Percentiles rank a stretch among this genome's conserved stretches.
phyloP scores from a whole-genome alignment of 495 filamentous ascomycete genomes.

The Aspergillus baeticus region DNA sequence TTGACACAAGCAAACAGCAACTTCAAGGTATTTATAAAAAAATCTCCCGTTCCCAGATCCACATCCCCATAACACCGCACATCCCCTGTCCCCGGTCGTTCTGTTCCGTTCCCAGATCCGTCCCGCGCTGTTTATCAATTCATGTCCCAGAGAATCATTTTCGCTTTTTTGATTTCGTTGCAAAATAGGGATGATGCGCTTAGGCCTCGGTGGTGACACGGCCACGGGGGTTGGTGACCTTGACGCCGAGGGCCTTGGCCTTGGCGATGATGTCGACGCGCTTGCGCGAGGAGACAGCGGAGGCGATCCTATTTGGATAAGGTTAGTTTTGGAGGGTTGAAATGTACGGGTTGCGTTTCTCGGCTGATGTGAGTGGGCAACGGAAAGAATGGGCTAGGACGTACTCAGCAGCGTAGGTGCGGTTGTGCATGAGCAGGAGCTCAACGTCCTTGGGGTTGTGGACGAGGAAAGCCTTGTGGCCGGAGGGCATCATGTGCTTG shows the following conservation, averaged over 20 bases:
- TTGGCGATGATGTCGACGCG: slow-evolving; percentile 92
- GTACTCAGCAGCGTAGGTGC: slow-evolving; percentile 96
- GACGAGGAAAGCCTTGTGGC: slow-evolving; percentile 99
- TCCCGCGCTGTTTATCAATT: neutral
- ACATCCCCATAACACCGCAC: neutral
- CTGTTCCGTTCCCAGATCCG: neutral
- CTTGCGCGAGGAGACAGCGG: slow-evolving; percentile 97
- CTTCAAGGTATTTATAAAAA: too few relatives aligned
- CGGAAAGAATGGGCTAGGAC: slow-evolving; percentile 32
- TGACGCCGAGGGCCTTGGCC: slow-evolving; percentile 95
- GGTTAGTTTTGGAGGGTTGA: too few relatives aligned
- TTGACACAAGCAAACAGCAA: too few relatives aligned
- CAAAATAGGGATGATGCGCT: slow-evolving; percentile 37
- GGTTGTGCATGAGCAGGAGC: slow-evolving; percentile 99
- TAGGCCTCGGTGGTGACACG: slow-evolving; percentile 97
- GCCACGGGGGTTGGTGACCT: slow-evolving; percentile 99
- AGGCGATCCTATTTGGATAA: slow-evolving; percentile 84
- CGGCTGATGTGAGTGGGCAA: too few relatives aligned
- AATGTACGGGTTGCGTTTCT: too few relatives aligned
- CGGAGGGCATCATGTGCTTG: slow-evolving; percentile 95
- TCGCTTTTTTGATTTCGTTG: slow-evolving; percentile 11
- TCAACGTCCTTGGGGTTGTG: slow-evolving; percentile 93
- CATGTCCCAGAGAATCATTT: slow-evolving; percentile 8
- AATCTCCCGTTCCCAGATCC: too few relatives aligned
- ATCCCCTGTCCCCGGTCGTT: slow-evolving; percentile 1